A percentile compares a stretch with the other conserved stretches of the same genome.
phyloP scores from a whole-genome alignment of 2,329 filamentous ascomycete species.

The Aspergillus tanneri region DNA sequence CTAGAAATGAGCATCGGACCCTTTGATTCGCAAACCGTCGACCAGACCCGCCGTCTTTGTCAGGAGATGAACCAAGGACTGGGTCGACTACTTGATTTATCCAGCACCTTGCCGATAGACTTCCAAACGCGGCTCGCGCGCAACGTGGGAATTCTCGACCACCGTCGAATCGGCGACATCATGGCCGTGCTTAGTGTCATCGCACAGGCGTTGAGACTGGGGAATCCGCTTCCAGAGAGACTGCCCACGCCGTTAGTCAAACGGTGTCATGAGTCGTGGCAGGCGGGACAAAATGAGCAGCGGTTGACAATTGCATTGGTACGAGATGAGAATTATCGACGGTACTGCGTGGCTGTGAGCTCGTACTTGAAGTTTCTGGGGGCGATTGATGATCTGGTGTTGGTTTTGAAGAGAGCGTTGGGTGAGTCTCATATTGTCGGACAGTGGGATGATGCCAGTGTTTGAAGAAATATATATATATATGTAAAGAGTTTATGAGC shows the following conservation, averaged over 20 bases:
- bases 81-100: constrained; percentile 1
- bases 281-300: not conserved
- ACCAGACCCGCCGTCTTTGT: not conserved
- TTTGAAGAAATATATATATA: not conserved
- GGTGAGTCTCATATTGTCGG: constrained; percentile 8
- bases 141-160: constrained; percentile 4
- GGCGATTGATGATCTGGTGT: constrained; percentile 6
- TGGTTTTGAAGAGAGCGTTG: constrained; percentile 7
- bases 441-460: not conserved
- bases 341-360: constrained; percentile 7
- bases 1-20: constrained; percentile 9
- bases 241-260: constrained; percentile 7
- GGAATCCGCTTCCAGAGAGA: constrained; percentile 5
- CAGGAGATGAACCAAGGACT: constrained; percentile 9
- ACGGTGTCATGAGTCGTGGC: constrained; percentile 7
- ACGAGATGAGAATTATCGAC: constrained; percentile 9
- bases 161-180: constrained; percentile 6
- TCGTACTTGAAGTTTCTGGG: constrained; percentile 6
- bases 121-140: constrained; percentile 4
- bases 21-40: constrained; percentile 2
- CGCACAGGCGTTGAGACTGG: constrained; percentile 4
- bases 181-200: constrained; percentile 9
- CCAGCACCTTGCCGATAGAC: constrained; percentile 1
- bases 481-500: not conserved
- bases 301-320: constrained; percentile 2